A percentile compares a stretch with the other conserved stretches of the same genome.
phyloP scores from a whole-genome alignment of 805 yeast species.

The Barnettozyma sp. region DNA sequence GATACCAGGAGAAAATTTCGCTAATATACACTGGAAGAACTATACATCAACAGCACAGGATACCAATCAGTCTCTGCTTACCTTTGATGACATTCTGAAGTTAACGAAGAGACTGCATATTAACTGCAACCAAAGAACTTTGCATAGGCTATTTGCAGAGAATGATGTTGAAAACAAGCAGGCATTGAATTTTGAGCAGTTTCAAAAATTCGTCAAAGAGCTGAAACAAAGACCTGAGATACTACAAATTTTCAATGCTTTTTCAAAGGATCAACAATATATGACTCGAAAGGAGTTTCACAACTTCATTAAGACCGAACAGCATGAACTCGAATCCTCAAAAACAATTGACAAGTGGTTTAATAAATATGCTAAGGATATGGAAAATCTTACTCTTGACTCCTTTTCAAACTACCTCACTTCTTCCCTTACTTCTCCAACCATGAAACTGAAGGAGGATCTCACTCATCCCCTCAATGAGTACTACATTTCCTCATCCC shows the following conservation, averaged over 20 bases:
- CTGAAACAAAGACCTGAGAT: conserved; percentile 65
- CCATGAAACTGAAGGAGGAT: conserved; percentile 27
- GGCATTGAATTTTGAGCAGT: conserved; percentile 60
- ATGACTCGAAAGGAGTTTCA: conserved; percentile 30
- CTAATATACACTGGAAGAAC: conserved; percentile 57
- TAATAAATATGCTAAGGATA: conserved; percentile 27
- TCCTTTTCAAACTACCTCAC: conserved; percentile 26
- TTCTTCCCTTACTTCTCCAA: conserved; percentile 23
- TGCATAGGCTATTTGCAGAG: conserved; percentile 43
- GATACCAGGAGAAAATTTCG: conserved; percentile 56
- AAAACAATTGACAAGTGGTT: conserved; percentile 31
- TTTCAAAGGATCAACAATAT: conserved; percentile 21
- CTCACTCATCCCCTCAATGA: conserved; percentile 67
- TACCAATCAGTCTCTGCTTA: conserved; percentile 32
- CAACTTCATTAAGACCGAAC: conserved; percentile 41
- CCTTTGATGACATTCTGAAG: conserved; percentile 61
- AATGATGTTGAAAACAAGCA: conserved; percentile 47
- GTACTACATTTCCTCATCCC: conserved; percentile 88
- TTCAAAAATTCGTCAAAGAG: conserved; percentile 63
- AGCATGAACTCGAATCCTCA: conserved; percentile 36
- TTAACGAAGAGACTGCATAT: conserved; percentile 66
- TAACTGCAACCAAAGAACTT: conserved; percentile 49
- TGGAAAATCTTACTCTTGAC: conserved; percentile 12
- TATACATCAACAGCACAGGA: conserved; percentile 34
- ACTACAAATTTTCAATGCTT: conserved; percentile 36